Evolutionary conservation across 495 filamentous ascomycete genomes (phyloP), one percentile per base, ranked within the genome.

Genomic region (Penicillium subrubescens): DNA sequence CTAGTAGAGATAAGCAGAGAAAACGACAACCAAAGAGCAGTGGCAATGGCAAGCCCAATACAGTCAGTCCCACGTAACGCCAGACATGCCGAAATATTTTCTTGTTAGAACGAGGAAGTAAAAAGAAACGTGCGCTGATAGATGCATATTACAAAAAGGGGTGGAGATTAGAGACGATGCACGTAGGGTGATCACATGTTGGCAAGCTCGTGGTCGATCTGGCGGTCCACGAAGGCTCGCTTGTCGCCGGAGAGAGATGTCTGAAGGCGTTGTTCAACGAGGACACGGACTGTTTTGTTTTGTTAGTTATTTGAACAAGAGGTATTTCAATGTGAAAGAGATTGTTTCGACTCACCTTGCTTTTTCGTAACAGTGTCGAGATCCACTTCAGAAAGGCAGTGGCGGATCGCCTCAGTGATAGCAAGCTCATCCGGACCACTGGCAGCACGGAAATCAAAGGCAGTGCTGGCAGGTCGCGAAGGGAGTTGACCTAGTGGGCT

Each of bases 361-460:
- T 98, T 99, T 87, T 99, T 99, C 19, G 95, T 99, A 35, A 99
- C 92, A 17, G 83, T 94, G 74, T 99, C 95, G 23, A 99, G 79
- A 78, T 99, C 93, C 3, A 97, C 93, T 71, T 97, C 94, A n/a
- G 84, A 79, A 63, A 99, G 80, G 71, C 92, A 93, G 55, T 80
- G 76, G 67, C 92, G 90, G 63, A 98, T 92, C 12, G 90, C 90
- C 58, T 96, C 92, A 46, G 90, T 81, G 61, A 99, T 97, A 11
- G 81, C 72, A 62, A 77, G 79, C 57, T 90, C 88, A 60, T 92
- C 90, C 5, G 92, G 91, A 0, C 92, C 92, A 59, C 83, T 78
- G 25, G 41, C 41, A 79, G 80, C 83, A 67, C 90, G 88, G 83
- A 96, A 94, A 73, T 97, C 92, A 59, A 82, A 77, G 3, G 74